phyloP scores from a whole-genome alignment of 139 green algal species.

The Ulvella scutata region DNA sequence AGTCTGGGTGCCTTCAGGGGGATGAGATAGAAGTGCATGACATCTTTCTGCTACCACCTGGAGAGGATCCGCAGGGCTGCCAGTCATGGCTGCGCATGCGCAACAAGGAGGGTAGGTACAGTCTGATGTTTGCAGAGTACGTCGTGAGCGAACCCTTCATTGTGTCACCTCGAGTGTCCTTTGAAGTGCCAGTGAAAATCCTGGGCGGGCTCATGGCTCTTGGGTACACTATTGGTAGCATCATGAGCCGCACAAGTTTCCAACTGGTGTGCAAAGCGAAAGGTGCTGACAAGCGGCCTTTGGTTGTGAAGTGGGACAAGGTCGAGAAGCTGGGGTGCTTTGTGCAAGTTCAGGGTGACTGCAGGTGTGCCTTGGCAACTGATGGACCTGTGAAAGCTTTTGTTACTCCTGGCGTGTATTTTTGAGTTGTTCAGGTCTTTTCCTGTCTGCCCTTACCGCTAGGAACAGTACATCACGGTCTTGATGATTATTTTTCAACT shows the following conservation, averaged over 20 bases:
- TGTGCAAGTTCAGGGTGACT: slow-evolving; percentile 26
- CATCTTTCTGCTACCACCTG: slow-evolving; percentile 90
- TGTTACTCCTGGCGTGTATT: background rate
- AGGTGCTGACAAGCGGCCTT: no score
- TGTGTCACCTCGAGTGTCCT: slow-evolving; percentile 87
- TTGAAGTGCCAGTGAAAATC: slow-evolving; percentile 84
- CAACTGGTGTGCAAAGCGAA: slow-evolving; percentile 9
- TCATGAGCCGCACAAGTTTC: slow-evolving; percentile 64
- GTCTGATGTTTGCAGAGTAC: slow-evolving; percentile 96
- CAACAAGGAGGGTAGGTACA: slow-evolving; percentile 88
- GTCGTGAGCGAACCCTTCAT: slow-evolving; percentile 87
- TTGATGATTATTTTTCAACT: no score
- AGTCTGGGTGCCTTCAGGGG: slow-evolving; percentile 9
- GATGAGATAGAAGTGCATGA: slow-evolving; percentile 56
- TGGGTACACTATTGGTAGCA: slow-evolving; percentile 87
- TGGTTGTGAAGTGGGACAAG: slow-evolving; percentile 72
- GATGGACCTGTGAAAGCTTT: background rate
- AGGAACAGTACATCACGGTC: slow-evolving; percentile 28
- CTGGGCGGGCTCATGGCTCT: slow-evolving; percentile 94
- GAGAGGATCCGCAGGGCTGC: slow-evolving; percentile 88
- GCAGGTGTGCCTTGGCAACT: background rate
- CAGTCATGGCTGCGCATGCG: slow-evolving; percentile 91
- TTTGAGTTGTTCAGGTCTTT: background rate
- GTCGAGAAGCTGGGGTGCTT: slow-evolving; percentile 49
- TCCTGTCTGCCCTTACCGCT: background rate